Base-by-base conservation (phyloP, 805 yeast species). In the Kluyveromyces nonfermentans region DNA sequence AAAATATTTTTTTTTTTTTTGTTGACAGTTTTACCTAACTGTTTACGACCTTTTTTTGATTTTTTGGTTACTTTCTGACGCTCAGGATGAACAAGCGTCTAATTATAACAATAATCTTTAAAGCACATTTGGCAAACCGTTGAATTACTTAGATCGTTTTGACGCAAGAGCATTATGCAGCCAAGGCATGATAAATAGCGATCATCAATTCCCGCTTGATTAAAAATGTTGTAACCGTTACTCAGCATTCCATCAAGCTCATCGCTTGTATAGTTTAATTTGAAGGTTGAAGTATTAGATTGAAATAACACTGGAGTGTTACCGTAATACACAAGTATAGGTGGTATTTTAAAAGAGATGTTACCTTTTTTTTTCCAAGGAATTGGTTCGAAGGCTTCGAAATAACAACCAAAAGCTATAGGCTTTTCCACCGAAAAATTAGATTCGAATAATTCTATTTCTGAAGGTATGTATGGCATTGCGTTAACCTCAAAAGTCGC, bases 391-490 rank as follows among this genome's bases (percentile, higher is more conserved):
- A 35, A 46, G 31, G 48, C 45, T 16, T 44, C 22, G n/a, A 47
- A 37, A 56, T 80, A 69, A 64, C 96, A 89, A 4, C 97, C 96
- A 57, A 88, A 83, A 62, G 87, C 86, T 0, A 80, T 68, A 12
- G 96, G 96, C 46, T 65, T 73, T 8, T 75, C 22, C n/a, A 43
- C 32, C 8, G 41, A 19, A 5, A 39, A 30, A 10, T 38, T 22
- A n/a, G 32, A 21, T 2, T 28, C 37, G n/a, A 41, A 36, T 7
- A 38, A 32, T 17, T 41, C 43, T 17, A 17, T 17, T 16, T 37
- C 36, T 7, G 45, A 18, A 3, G 49, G 49, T 18, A 46, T 46
- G 28, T 41, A 34, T n/a, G 49, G 49, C 43, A 46, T 21, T n/a
- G 18, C 19, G 16, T 32, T 28, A 8, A 39, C 32, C 20, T 32